Evolutionary conservation across 179 eudicot species (phyloP).

Genomic region (Camellia oleifera): DNA sequence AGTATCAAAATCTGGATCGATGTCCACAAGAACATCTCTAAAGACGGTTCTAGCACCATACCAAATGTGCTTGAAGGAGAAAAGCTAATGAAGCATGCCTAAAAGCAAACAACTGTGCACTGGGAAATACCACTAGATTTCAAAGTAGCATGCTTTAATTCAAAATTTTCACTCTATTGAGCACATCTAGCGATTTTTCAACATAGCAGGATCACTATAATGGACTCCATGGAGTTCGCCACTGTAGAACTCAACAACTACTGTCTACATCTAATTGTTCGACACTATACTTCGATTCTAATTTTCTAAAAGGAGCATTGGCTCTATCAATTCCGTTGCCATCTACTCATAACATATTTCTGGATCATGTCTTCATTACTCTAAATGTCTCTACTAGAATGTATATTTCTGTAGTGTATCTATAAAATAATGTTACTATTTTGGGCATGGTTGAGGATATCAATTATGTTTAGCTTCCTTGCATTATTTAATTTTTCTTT

Average conservation of each 20-base stretch:
- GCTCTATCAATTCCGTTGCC: background rate
- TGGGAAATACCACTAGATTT: background rate
- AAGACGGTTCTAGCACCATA: slow-evolving; percentile 19
- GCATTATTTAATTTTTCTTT: background rate
- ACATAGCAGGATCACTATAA: background rate
- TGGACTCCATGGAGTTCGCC: background rate
- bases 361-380: background rate
- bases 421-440: background rate
- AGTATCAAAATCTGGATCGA: slow-evolving; percentile 22
- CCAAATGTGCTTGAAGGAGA: slow-evolving; percentile 22
- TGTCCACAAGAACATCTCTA: slow-evolving; percentile 21
- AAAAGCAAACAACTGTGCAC: background rate
- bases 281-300: slow-evolving; percentile 2
- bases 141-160: background rate
- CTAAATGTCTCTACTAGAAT: background rate
- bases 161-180: background rate
- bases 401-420: background rate
- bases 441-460: background rate
- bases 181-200: background rate
- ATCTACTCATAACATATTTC: background rate
- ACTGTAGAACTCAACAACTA: background rate
- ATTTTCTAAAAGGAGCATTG: background rate
- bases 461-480: background rate
- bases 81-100: slow-evolving; percentile 7
- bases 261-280: background rate